A percentile compares a stretch with the other conserved stretches of the same genome.
Conservation (phyloP, 176 grass and related monocot species). For the Avena insularis region DNA sequence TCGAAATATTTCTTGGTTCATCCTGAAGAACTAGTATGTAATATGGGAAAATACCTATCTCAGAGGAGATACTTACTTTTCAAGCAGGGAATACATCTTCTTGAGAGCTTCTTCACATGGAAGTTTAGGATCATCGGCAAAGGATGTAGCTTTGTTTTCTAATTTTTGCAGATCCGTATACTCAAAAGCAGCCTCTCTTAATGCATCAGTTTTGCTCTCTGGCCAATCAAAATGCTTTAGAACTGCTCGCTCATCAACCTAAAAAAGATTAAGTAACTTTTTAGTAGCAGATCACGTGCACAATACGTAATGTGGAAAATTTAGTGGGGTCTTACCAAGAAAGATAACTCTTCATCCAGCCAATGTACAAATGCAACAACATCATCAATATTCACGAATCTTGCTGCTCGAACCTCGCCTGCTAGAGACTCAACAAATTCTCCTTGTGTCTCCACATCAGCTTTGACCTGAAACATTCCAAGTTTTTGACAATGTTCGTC, state of each 20-base stretch:
- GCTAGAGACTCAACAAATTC: constrained; percentile 80
- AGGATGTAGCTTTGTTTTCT: constrained; percentile 71
- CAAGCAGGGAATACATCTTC: constrained; percentile 96
- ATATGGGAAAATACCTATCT: constrained; percentile 25
- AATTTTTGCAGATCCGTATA: constrained; percentile 81
- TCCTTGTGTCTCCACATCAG: constrained; percentile 94
- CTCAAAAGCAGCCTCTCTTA: constrained; percentile 84
- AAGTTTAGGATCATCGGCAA: constrained; percentile 68
- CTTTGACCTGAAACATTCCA: constrained; percentile 80
- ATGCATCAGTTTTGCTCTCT: constrained; percentile 91
- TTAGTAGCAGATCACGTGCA: neutral
- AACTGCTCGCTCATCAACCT: constrained; percentile 95
- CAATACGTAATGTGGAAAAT: neutral
- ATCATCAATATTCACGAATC: constrained; percentile 67
- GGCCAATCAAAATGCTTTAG: constrained; percentile 98
- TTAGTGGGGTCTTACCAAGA: constrained; percentile 66
- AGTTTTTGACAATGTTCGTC: constrained; percentile 6
- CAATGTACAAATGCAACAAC: constrained; percentile 85
- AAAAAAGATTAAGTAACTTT: constrained; percentile 12
- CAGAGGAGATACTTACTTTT: constrained; percentile 66
- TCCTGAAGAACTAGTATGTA: neutral
- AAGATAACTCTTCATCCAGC: constrained; percentile 96
- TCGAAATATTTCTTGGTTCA: neutral
- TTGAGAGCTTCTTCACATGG: constrained; percentile 87
- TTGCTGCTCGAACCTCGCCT: constrained; percentile 50